Percentiles rank a stretch among this genome's conserved stretches.
phyloP scores from a whole-genome alignment of 495 filamentous ascomycete species.

The Thermothielavioides terrestris region DNA sequence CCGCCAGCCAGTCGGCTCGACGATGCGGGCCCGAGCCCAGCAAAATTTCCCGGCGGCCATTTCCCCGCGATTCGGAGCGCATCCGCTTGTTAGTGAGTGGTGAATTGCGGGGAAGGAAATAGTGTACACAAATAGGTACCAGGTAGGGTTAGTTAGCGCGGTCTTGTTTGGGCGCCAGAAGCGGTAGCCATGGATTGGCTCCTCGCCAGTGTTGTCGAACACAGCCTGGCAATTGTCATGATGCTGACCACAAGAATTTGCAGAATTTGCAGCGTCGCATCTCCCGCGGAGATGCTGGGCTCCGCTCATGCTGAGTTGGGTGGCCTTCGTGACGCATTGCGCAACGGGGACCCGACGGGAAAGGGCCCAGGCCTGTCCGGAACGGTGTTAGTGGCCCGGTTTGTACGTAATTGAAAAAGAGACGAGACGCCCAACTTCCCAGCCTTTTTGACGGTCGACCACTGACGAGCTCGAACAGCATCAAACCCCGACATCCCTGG shows the following conservation, averaged over 20 bases:
- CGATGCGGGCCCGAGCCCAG: too few species aligned
- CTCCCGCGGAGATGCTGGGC: conserved; percentile 24
- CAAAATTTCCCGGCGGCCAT: too few species aligned
- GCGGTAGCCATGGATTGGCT: neutral
- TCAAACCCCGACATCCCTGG: neutral
- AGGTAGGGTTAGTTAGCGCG: neutral
- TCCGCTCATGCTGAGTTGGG: neutral
- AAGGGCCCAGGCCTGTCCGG: conserved; percentile 9
- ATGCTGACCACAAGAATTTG: neutral
- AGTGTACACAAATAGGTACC: too few species aligned
- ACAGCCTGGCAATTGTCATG: neutral
- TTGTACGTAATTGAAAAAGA: conserved; percentile 32
- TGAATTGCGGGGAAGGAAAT: conserved; percentile 6
- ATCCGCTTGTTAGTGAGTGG: neutral
- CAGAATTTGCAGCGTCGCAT: neutral
- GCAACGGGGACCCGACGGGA: conserved; percentile 11
- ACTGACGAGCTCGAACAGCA: neutral
- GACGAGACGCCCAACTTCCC: neutral
- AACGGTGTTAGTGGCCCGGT: conserved; percentile 19
- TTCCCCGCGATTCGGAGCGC: conserved; percentile 7
- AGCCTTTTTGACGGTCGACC: neutral
- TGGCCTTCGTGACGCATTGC: conserved; percentile 12
- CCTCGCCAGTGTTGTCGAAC: neutral
- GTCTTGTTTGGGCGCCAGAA: neutral
- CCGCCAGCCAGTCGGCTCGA: too few species aligned